Evolutionary conservation across 2,329 filamentous ascomycete genomes (phyloP).

Genomic region (Hymenoscyphus fraxineus): DNA sequence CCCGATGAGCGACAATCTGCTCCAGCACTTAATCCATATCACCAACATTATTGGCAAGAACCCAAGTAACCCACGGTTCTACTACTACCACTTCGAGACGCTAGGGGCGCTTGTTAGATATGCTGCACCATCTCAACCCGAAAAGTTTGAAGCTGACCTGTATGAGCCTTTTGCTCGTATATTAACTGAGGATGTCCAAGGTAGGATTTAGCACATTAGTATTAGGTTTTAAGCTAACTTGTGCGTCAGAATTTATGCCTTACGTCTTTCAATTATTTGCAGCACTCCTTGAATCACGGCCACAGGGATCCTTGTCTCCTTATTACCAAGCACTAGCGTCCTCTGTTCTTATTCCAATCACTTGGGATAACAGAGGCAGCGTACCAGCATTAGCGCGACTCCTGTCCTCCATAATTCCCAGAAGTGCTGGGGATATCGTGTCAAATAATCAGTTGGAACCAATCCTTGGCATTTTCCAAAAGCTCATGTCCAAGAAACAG

Average conservation of each 20-base stretch:
- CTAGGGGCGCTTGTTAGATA: conserved; percentile 82
- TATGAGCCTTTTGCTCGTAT: conserved; percentile 81
- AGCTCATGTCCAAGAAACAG: conserved; percentile 61
- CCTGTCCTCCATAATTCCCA: conserved; percentile 77
- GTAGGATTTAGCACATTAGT: conserved; percentile 40
- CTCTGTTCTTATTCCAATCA: conserved; percentile 72
- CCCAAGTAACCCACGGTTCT: conserved; percentile 95
- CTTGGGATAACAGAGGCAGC: conserved; percentile 93
- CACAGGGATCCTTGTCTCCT: conserved; percentile 69
- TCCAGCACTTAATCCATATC: conserved; percentile 81
- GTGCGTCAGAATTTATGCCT: conserved; percentile 76
- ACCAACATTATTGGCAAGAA: conserved; percentile 90
- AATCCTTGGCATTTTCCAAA: conserved; percentile 94
- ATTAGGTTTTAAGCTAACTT: not conserved
- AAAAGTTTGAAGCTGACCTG: conserved; percentile 73
- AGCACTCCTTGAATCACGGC: conserved; percentile 82
- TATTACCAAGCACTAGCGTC: conserved; percentile 77
- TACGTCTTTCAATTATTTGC: conserved; percentile 96
- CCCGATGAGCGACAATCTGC: conserved; percentile 70
- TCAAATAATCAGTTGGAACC: conserved; percentile 79
- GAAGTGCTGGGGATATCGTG: conserved; percentile 68
- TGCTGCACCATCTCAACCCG: conserved; percentile 64
- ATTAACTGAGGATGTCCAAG: conserved; percentile 75
- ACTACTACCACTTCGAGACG: conserved; percentile 97
- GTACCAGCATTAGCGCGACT: conserved; percentile 86